Conservation (phyloP, 768 basidiomycete genomes). For the Leccinum disarticulatum region DNA sequence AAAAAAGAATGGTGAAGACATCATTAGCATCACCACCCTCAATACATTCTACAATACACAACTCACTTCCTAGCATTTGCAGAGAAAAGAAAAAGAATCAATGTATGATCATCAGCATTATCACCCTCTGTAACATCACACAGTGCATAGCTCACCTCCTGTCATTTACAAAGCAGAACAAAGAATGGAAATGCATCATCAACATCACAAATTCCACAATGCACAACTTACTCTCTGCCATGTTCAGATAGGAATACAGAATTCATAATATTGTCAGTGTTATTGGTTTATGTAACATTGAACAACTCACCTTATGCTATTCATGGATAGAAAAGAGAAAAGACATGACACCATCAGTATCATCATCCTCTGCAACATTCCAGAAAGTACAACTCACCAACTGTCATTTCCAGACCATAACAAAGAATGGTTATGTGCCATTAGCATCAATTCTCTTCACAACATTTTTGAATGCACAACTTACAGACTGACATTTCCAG, state of each 20-base stretch:
- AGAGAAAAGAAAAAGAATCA: too few species aligned
- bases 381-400: not conserved
- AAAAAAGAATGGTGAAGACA: not conserved
- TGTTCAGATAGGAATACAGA: too few species aligned
- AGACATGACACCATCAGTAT: too few species aligned
- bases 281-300: too few species aligned
- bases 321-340: too few species aligned
- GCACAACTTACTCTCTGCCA: too few species aligned
- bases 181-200: too few species aligned
- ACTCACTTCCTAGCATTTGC: not conserved
- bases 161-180: too few species aligned
- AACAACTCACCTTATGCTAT: too few species aligned
- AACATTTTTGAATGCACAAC: not conserved
- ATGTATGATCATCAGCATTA: not conserved
- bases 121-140: not conserved
- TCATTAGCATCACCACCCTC: not conserved
- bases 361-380: not conserved
- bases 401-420: not conserved
- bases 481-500: not conserved
- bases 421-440: not conserved
- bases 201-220: too few species aligned
- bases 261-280: too few species aligned
- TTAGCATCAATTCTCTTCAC: not conserved
- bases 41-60: not conserved
- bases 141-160: too few species aligned